Evolutionary conservation across 1,284 basidiomycete genomes (phyloP), one percentile per base, ranked within the genome.

Genomic region (Ceratobasidium sp.): DNA sequence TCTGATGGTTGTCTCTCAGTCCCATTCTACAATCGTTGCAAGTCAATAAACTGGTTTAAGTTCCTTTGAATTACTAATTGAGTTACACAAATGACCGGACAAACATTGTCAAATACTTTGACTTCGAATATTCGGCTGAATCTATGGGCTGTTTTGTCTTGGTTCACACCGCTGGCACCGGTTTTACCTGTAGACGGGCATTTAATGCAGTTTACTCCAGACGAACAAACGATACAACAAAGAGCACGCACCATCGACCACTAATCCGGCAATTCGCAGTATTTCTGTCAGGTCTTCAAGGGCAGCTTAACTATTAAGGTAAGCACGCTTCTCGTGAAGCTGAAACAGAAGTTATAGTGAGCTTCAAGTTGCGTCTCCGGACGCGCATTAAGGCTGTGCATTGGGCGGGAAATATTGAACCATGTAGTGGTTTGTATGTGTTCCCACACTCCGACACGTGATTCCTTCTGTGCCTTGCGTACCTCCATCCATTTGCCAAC

Each of bases 401-500:
- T n/a, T n/a, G n/a, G n/a, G n/a, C 51, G 51, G 51, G 51, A 7
- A 27, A 29, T 53, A 27, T 53, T 53, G 51, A 53, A 27, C 22
- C 22, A 27, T 53, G 51, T 53, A 27, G 19, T 53, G 51, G 24
- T 27, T 4, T 53, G 51, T 53, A 53, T 53, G 51, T 27, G 22
- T 53, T 53, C 51, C 51, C 51, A 53, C 51, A 53, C 22, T 27
- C 16, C 7, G 24, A 8, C 51, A 53, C 51, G 51, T 53, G 51
- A 53, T 27, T 53, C 22, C 24, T 53, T 53, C 22, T 27, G 51
- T 53, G 51, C 51, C 51, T 53, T 53, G 51, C 51, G 51, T 53
- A n/a, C n/a, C n/a, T n/a, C n/a, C n/a, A n/a, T n/a, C n/a, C 51
- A 53, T 53, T 27, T 53, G 7, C 51, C 24, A 53, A 27, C 51